phyloP scores from a whole-genome alignment of 768 basidiomycete genomes.

The Psilocybe cubensis region DNA sequence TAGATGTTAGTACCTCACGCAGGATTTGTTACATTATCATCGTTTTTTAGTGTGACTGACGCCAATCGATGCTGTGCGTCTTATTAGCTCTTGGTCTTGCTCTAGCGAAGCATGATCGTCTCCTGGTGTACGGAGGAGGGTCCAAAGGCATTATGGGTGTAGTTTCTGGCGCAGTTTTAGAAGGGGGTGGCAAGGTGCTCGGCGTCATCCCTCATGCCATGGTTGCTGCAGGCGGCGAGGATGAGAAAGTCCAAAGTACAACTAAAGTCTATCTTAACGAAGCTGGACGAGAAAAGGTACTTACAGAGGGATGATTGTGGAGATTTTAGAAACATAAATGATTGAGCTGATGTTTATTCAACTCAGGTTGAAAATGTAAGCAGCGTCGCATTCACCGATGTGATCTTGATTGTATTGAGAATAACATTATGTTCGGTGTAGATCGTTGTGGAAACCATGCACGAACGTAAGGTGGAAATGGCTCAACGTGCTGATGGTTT shows the following conservation, averaged over 20 bases:
- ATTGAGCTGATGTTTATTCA: background rate
- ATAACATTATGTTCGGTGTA: conserved; percentile 25
- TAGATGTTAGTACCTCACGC: conserved; percentile 52
- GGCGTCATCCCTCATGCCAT: conserved; percentile 85
- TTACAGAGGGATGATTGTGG: background rate
- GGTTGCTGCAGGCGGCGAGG: conserved; percentile 64
- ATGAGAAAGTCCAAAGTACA: conserved; percentile 44
- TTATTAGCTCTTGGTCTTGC: conserved; percentile 72
- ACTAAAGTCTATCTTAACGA: conserved; percentile 22
- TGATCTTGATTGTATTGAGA: background rate
- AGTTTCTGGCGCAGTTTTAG: conserved; percentile 67
- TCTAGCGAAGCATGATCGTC: conserved; percentile 58
- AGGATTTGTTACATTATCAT: background rate
- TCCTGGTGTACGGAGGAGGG: conserved; percentile 89
- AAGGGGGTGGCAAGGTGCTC: conserved; percentile 70
- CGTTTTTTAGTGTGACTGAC: background rate
- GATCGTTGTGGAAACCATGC: conserved; percentile 83
- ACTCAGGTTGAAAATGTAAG: conserved; percentile 35
- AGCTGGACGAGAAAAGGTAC: conserved; percentile 30
- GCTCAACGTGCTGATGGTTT: conserved; percentile 81
- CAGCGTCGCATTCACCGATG: background rate
- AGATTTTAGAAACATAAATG: background rate
- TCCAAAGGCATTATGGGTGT: conserved; percentile 85
- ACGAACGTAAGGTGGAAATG: conserved; percentile 92
- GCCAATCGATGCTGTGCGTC: background rate